phyloP scores from a whole-genome alignment of 805 yeast genomes.

The Ogataea siamensis region DNA sequence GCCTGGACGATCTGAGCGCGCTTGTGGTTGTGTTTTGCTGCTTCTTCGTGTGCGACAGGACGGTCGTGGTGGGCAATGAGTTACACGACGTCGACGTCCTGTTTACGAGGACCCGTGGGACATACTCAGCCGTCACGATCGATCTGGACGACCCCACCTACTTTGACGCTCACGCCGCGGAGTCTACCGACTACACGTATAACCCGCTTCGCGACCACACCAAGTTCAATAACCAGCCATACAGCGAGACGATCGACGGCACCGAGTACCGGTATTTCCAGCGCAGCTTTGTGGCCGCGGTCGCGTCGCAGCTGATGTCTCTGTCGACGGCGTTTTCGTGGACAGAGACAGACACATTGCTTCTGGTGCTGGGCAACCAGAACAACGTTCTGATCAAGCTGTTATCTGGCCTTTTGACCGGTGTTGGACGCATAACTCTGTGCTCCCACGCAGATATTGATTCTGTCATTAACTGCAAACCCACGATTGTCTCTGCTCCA shows the following conservation, averaged over 20 bases:
- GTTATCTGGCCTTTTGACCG: conserved; percentile 39
- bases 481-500: conserved; percentile 34
- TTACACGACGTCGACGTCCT: conserved; percentile 1
- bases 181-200: conserved; percentile 16
- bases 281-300: conserved; percentile 35
- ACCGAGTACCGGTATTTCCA: conserved; percentile 31
- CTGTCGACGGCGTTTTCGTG: conserved; percentile 29
- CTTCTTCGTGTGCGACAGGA: conserved; percentile 37
- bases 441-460: conserved; percentile 17
- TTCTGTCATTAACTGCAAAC: conserved; percentile 16
- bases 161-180: conserved; percentile 13
- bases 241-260: conserved; percentile 25
- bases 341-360: conserved; percentile 26
- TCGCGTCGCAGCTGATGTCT: conserved; percentile 36
- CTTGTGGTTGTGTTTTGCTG: conserved; percentile 26
- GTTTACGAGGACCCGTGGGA: not conserved
- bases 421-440: conserved; percentile 29
- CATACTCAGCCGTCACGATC: conserved; percentile 17
- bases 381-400: conserved; percentile 36
- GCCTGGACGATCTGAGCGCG: conserved; percentile 20
- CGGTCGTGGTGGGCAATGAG: conserved; percentile 23
- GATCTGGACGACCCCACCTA: conserved; percentile 28
- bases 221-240: conserved; percentile 29
- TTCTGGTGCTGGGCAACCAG: conserved; percentile 20
- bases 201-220: conserved; percentile 25